Evolutionary conservation across 169 alveolate genomes (phyloP).

Genomic region (Plasmodium knowlesi): DNA sequence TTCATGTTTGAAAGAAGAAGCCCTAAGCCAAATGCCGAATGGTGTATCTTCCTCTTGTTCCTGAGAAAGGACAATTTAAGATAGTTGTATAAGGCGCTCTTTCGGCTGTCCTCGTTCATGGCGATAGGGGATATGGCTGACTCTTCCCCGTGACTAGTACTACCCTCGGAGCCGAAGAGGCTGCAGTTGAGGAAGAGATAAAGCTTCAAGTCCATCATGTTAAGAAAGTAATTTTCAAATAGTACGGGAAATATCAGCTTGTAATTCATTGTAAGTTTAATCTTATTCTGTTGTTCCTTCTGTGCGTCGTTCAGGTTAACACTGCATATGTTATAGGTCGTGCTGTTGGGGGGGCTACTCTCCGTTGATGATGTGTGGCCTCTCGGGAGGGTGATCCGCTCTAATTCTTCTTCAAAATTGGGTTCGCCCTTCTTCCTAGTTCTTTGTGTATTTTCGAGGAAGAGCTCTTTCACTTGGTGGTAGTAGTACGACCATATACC

Average conservation of each 20-base stretch:
- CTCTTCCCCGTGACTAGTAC: not conserved
- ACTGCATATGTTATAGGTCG: conserved; percentile 15
- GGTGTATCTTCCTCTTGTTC: conserved; percentile 8
- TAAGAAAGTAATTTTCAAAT: conserved; percentile 50
- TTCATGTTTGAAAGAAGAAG: conserved; percentile 19
- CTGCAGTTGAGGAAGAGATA: conserved; percentile 56
- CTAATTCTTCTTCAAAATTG: conserved; percentile 18
- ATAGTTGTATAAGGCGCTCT: not conserved
- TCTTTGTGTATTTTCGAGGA: not conserved
- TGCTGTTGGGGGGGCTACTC: not conserved
- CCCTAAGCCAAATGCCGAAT: conserved; percentile 55
- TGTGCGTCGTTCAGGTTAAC: conserved; percentile 42
- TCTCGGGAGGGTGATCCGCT: not conserved
- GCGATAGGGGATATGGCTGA: not conserved
- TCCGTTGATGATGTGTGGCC: not conserved
- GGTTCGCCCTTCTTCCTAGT: not conserved
- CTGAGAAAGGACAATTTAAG: conserved; percentile 32
- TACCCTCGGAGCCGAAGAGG: not conserved
- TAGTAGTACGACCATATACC: not conserved
- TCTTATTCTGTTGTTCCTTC: conserved; percentile 36
- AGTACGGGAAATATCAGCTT: conserved; percentile 47
- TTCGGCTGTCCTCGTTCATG: not conserved
- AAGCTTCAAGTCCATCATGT: conserved; percentile 31
- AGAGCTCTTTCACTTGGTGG: not conserved
- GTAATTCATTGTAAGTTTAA: conserved; percentile 6